Base-by-base conservation (phyloP, 306 rosid species). In the Cucumis hystrix region DNA sequence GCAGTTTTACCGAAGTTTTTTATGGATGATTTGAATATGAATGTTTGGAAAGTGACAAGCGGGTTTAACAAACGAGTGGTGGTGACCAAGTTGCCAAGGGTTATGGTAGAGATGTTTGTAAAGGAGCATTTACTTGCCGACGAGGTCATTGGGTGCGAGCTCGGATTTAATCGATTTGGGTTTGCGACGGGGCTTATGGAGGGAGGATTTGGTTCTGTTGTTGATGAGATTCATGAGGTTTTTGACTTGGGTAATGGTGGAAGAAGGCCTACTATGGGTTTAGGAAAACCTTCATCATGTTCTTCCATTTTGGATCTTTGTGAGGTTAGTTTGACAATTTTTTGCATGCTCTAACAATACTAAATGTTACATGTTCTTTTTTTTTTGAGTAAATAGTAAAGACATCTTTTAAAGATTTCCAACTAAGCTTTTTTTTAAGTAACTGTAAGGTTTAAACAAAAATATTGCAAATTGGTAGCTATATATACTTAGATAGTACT, bases 1-100 rank as follows among this genome's bases (percentile, higher is more conserved):
- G 99, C 99, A 0, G 99, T 95, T 62, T 54, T 95, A 81, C 97
- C 99, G 0, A 95, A 92, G 86, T 95, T 95, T 77, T 89, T 79
- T 76, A 87, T 92, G 89, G 97, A 92, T 28, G 91, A 91, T 72
- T 69, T 95, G 18, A 83, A 92, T 64, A 83, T 86, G 87, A 90
- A 87, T 12, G 86, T 85, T 8, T 95, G 97, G 97, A 88, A 76
- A 70, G 82, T 84, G 78, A 86, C 89, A 20, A 81, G 89, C 57
- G 57, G 80, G 2, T 77, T 63, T 8, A 86, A 83, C 0, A 79
- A 78, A 60, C 79, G 89, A 23, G 90, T 92, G 65, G 96, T 89
- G 70, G 89, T 86, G 41, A 92, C 97, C 0, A 86, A 68, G 81
- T 90, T 57, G 81, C 99, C 99, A 0, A 76, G 90, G 73, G 51